Base-by-base conservation (phyloP, 176 grass and related monocot species). In the Saccharum officinarum region DNA sequence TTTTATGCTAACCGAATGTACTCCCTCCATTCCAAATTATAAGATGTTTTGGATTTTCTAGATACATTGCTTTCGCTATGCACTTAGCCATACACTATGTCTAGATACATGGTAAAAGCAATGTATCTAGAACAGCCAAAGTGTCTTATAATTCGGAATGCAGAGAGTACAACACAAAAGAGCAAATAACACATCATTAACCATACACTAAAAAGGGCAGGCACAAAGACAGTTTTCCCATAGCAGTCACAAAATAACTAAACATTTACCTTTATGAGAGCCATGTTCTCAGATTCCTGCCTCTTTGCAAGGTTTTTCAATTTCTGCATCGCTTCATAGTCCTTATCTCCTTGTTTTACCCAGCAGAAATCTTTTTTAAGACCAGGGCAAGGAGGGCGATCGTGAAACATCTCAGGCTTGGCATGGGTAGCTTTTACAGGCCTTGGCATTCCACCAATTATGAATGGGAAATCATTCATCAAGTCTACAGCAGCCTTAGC, bases 401-500 rank as follows among this genome's bases (percentile, higher is more conserved):
- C 74, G 10, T 1, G 22, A 70, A 93, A 88, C 88, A 90, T 90
- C 7, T 86, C 85, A 10, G 78, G 47, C 41, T 66, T 88, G 10
- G 91, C 82, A 39, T 34, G 3, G 8, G 2, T 40, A 55, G 88
- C 88, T 11, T 47, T 90, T 61, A 93, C 85, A 71, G 85, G 91
- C 85, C 91, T 93, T 18, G 85, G 85, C 91, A 88, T 90, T 45
- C 91, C 91, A 26, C 81, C 71, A 20, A 93, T 88, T 52, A 93
- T 93, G 82, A 93, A 93, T 9, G 88, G 88, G n/a, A 87, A 93
- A 78, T 85, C 75, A 65, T 47, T 69, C 85, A 93, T 90, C 74
- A 85, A 16, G 15, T 82, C 77, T 4, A 93, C 74, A 20, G 33
- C 60, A 12, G 72, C 81, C 85, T 65, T 85, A 10, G 85, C 85